Evolutionary conservation across 805 yeast species (phyloP).

Genomic region (Naumovozyma castellii): DNA sequence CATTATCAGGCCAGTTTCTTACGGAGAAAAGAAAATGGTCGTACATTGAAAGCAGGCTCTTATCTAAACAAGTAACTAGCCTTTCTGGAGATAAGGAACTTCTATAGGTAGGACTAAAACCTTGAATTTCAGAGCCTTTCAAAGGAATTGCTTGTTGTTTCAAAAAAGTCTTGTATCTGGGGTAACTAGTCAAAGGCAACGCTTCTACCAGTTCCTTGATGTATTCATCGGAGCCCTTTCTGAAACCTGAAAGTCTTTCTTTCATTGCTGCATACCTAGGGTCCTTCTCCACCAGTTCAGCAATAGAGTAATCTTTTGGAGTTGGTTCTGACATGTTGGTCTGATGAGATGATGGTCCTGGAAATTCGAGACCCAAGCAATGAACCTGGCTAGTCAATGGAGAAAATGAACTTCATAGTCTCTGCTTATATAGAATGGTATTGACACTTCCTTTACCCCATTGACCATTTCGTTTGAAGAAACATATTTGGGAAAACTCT

Average conservation of each 20-base stretch:
- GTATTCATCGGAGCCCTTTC: slow-evolving; percentile 23
- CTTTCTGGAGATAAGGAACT: slow-evolving; percentile 30
- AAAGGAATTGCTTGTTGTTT: slow-evolving; percentile 30
- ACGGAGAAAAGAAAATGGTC: slow-evolving; percentile 37
- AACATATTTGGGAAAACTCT: too few relatives aligned
- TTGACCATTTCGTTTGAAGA: background rate
- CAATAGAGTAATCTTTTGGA: slow-evolving; percentile 12
- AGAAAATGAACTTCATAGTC: too few relatives aligned
- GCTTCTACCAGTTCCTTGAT: slow-evolving; percentile 13
- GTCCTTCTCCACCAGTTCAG: slow-evolving; percentile 20
- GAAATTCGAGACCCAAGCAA: too few relatives aligned
- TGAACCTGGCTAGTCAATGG: too few relatives aligned
- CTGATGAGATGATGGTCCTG: background rate
- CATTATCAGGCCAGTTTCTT: slow-evolving; percentile 29
- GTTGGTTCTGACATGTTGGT: background rate
- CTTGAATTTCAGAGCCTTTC: slow-evolving; percentile 33
- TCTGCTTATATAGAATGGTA: too few relatives aligned
- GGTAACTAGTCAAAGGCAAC: slow-evolving; percentile 20
- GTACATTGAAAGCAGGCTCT: slow-evolving; percentile 36
- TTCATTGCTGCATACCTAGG: slow-evolving; percentile 13
- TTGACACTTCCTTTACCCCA: background rate
- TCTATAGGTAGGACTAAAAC: slow-evolving; percentile 46
- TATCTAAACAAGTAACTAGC: slow-evolving; percentile 34
- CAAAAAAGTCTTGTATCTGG: slow-evolving; percentile 16
- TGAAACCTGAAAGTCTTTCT: slow-evolving; percentile 11